A percentile compares a stretch with the other conserved stretches of the same genome.
phyloP scores from a whole-genome alignment of 257 asterid species.

The Nicotiana tomentosiformis region DNA sequence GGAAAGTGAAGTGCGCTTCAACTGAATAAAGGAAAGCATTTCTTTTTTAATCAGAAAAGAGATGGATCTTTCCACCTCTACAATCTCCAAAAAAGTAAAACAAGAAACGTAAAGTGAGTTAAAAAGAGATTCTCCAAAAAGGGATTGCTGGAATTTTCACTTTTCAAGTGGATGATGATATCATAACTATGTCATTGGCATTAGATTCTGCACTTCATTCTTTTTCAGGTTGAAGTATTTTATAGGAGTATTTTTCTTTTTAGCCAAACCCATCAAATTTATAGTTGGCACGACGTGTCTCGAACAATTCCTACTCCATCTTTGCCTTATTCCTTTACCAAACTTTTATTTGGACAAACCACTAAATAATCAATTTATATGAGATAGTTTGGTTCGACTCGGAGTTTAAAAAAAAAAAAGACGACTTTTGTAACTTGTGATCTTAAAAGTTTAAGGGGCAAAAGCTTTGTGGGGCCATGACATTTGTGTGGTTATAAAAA shows the following conservation, averaged over 20 bases:
- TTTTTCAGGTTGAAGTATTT: background rate
- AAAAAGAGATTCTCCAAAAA: background rate
- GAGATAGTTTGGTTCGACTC: too few relatives aligned
- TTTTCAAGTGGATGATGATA: slow-evolving; percentile 5
- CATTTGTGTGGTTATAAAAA: too few relatives aligned
- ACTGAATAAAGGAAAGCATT: background rate
- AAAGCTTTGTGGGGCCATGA: too few relatives aligned
- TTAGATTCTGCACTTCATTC: background rate
- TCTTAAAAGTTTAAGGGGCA: too few relatives aligned
- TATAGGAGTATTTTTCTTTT: background rate
- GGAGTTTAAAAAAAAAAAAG: too few relatives aligned
- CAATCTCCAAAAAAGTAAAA: slow-evolving; percentile 1
- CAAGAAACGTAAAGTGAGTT: background rate
- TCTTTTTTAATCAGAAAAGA: background rate
- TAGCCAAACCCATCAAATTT: background rate
- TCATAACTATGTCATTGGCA: background rate
- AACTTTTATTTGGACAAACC: background rate
- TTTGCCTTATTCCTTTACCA: background rate
- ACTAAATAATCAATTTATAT: background rate
- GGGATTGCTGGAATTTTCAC: background rate
- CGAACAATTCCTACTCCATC: background rate
- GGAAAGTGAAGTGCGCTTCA: background rate
- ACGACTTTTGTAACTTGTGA: accelerated
- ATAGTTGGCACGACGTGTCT: background rate
- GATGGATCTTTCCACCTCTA: background rate